Conservation (phyloP, 2,329 filamentous ascomycete species). For the Penicillium sp. region DNA sequence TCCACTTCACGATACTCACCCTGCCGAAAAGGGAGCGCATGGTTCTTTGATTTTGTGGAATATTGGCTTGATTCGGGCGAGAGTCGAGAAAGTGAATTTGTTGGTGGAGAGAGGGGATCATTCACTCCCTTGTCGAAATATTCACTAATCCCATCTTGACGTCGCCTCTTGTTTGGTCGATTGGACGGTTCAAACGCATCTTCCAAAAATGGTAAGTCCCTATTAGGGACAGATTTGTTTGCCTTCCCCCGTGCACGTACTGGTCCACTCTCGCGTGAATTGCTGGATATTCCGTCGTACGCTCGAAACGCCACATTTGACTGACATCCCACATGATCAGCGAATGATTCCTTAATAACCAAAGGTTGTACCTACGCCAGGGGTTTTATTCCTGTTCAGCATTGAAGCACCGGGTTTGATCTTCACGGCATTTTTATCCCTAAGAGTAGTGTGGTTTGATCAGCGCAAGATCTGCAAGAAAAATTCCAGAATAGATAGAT, state of each 20-base stretch:
- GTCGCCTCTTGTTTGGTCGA: constrained; percentile 31
- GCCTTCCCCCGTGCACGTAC: constrained; percentile 27
- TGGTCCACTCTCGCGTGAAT: constrained; percentile 33
- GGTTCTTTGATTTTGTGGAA: neutral
- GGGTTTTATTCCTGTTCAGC: constrained; percentile 18
- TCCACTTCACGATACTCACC: constrained; percentile 26
- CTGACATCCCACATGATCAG: constrained; percentile 7
- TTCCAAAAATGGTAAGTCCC: constrained; percentile 6
- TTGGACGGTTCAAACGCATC: constrained; percentile 19
- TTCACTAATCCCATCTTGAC: constrained; percentile 17
- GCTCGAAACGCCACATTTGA: constrained; percentile 23
- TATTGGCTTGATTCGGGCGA: neutral
- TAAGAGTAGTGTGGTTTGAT: neutral
- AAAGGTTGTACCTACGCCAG: constrained; percentile 16
- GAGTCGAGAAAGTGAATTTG: neutral
- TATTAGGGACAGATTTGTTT: constrained; percentile 3
- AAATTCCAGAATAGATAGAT: neutral
- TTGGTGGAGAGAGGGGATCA: neutral
- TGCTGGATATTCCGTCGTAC: constrained; percentile 24
- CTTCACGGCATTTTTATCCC: constrained; percentile 21
- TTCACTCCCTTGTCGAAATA: constrained; percentile 20
- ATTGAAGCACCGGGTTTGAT: constrained; percentile 31
- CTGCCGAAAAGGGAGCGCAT: neutral
- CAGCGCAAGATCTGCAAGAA: neutral
- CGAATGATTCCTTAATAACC: neutral